These are phyloP conservation scores for Monilinia polystroma DNA, from an alignment of 2,329 filamentous ascomycete genomes.

Conservation along the genomic window DNA sequence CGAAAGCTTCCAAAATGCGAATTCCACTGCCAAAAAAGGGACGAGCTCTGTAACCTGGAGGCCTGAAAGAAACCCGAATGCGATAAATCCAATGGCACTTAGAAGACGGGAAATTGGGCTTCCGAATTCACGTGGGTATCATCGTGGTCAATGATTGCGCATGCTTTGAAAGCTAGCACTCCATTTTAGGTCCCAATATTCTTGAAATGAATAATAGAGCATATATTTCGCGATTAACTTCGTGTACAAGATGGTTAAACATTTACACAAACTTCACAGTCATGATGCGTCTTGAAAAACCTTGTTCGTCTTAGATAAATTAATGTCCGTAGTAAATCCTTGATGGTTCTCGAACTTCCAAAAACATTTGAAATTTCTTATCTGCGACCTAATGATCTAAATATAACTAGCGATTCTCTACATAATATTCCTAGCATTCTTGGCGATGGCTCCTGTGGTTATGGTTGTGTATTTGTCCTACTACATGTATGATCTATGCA, in stretches of 20 bases:
- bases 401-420: no score
- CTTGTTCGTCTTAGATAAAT: no score
- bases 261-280: not conserved
- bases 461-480: no score
- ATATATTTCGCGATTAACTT: not conserved
- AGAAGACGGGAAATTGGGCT: not conserved
- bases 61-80: no score
- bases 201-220: no score
- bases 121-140: not conserved
- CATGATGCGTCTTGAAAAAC: no score
- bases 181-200: not conserved
- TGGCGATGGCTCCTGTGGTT: no score
- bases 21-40: not conserved
- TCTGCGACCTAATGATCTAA: not conserved
- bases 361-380: not conserved
- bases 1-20: not conserved
- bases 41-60: not conserved
- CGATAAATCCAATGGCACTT: not conserved
- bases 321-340: not conserved
- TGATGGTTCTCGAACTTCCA: not conserved
- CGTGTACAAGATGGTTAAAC: not conserved
- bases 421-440: no score
- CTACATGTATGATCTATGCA: no score
- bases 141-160: not conserved
- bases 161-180: not conserved